Evolutionary conservation across 2,329 filamentous ascomycete genomes (phyloP), one percentile per base, ranked within the genome.

Genomic region (Fusarium sp.): DNA sequence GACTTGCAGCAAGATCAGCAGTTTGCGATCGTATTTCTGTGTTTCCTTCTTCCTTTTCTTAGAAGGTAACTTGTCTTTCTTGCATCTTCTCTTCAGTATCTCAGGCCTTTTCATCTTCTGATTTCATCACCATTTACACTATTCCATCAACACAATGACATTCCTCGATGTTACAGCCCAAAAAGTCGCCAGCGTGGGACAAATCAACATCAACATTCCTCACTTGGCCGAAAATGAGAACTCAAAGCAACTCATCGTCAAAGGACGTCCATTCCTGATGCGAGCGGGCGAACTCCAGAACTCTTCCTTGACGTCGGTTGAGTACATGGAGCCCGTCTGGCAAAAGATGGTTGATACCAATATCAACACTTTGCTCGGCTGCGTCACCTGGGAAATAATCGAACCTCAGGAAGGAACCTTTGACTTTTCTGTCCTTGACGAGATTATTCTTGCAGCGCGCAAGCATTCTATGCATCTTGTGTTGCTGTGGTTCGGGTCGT

Each of bases 291-390:
- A 79, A 65, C 72, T 78, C 7, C 76, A 78, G 44, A 78, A 78
- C 64, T 78, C 77, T 10, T 78, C 76, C 4, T 63, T 78, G 51
- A 74, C 64, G 39, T 72, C 65, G 2, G 70, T 75, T 13, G 66
- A 71, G 44, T 79, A 72, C 61, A 79, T 79, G 78, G 57, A 55
- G 11, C 52, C 65, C 6, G 69, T 72, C 4, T 77, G 72, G 72
- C 70, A 70, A 6, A 71, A 71, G 40, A 73, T 80, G 73, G 72
- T 69, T 18, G 70, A 71, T 7, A 62, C 69, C 42, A 73, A 74
- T 56, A 72, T 79, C 65, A 80, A 80, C 66, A 80, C 78, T 4
- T 61, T 80, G 13, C 74, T 79, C 10, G 78, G 78, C 2, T 72
- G 67, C 43, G 73, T 80, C 3, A 72, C 77, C 2, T 80, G 78